phyloP scores from a whole-genome alignment of 345 rosid genomes.

The Syzygium grande region DNA sequence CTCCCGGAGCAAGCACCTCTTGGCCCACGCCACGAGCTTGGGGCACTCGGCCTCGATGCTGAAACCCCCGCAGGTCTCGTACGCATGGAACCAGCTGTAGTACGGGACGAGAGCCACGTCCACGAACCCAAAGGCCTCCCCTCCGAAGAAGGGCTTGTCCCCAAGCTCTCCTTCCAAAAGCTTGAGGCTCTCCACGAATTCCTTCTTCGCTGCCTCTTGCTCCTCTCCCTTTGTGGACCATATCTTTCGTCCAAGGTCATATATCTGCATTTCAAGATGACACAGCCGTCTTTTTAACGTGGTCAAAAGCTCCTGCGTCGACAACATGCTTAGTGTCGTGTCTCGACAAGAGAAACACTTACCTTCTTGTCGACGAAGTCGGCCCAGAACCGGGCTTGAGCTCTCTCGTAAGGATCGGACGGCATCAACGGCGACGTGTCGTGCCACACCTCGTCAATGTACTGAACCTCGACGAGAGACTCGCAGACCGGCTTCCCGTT shows the following conservation, averaged over 20 bases:
- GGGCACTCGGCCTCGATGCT: conserved; percentile 13
- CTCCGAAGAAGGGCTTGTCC: conserved; percentile 17
- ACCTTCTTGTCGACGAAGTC: conserved; percentile 14
- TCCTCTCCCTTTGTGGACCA: conserved; percentile 9
- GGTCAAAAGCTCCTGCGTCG: neutral
- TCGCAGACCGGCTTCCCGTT: conserved; percentile 12
- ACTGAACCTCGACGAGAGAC: conserved; percentile 7
- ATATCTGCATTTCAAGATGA: neutral
- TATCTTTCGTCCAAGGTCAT: neutral
- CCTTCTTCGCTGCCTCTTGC: conserved; percentile 12
- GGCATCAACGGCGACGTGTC: conserved; percentile 8
- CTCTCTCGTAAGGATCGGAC: conserved; percentile 9
- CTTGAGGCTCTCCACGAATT: conserved; percentile 8
- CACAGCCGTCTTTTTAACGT: neutral
- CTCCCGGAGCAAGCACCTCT: conserved; percentile 6
- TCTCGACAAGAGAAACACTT: neutral
- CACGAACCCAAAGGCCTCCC: conserved; percentile 6
- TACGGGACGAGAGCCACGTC: conserved; percentile 11
- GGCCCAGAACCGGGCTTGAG: conserved; percentile 24
- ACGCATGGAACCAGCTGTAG: conserved; percentile 11
- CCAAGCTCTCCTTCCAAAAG: conserved; percentile 15
- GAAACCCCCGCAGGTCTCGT: conserved; percentile 4
- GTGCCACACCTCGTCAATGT: conserved; percentile 14
- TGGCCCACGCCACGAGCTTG: conserved; percentile 7
- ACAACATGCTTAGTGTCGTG: neutral